Evolutionary conservation across 108 stramenopile species (phyloP), one percentile per base, ranked within the genome.

Genomic region (Cafeteria roenbergensis): DNA sequence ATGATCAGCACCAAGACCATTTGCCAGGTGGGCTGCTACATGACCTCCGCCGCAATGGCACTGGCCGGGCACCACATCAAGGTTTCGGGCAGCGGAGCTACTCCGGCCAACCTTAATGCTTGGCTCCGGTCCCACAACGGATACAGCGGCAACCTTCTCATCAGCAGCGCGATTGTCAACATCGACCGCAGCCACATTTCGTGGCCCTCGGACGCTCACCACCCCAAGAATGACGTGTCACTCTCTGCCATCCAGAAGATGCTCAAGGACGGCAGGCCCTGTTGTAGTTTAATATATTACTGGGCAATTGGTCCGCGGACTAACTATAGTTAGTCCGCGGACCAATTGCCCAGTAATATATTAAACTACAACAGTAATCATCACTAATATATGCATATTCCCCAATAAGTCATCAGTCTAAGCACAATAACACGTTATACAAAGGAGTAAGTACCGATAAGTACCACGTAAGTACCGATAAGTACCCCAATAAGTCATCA

Each of bases 41-140:
- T 71, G 70, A 48, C 55, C 29, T 66, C 65, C 63, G 65, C 70
- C 24, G 36, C 65, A 1, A 71, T 71, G 70, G 70, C 62, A 6
- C 2, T 71, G 6, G 64, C 6, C n/a, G 70, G 70, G 20, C 20
- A 63, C 8, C 8, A 28, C 14, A 66, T 71, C 21, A 42, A n/a
- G 34, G 65, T 71, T 27, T 24, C 6, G n/a, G 26, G 51, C 32
- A 28, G 30, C 55, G 1, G 33, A 1, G 26, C 63, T 8, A 62
- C 6, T 8, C 65, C 70, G 25, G 33, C 50, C 34, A 65, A 64
- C 9, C 34, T 71, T 1, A 71, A 71, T 51, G 24, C 21, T 8
- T 71, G 70, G 70, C 53, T 71, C 12, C 12, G 38, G 56, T 3
- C 35, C 2, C 6, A 71, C 63, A 55, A 34, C 29, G 70, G 70